Base-by-base conservation (phyloP, 768 basidiomycete genomes). In the Auricularia sp. region DNA sequence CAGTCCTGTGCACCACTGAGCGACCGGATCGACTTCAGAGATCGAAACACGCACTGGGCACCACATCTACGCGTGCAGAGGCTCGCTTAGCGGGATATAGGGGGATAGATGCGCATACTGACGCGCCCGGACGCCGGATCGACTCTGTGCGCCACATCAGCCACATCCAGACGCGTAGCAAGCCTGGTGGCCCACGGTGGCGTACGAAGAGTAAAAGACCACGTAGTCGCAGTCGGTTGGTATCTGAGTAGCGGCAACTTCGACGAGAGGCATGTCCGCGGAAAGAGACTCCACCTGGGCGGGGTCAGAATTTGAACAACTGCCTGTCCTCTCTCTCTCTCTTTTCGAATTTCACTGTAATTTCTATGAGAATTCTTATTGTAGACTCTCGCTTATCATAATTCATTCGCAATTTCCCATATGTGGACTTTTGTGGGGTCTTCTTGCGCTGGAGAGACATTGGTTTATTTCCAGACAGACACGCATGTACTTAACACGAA, bases 1-100 rank as follows among this genome's bases (percentile, higher is more conserved):
- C 90, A 91, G 70, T 92, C 90, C 90, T 85, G 34, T 8, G 29
- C 24, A 14, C 14, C 54, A 56, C 10, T 45, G 44, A 45, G 44
- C 44, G 18, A 45, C 29, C 44, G 44, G 44, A 45, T 18, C 10
- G 44, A 18, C 44, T 10, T 11, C 18, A 45, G 10, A 18, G 18
- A 18, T 8, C 54, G 24, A 29, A 56, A 29, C n/a, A 59, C 56
- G 7, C 29, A 59, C 56, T 8, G 16, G 16, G 24, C 56, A 59
- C 56, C 56, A 59, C 56, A 59, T 59, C 56, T 59, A 1, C 21
- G 16, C 10, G 21, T 51, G 5, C 1, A 21, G 44, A 18, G 6
- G 6, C 6, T 51, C 18, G 18, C 11, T 51, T 18, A 8, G 18
- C 0, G 18, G 14, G 21, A 6, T 18, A 16, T 10, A 3, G 47